Evolutionary conservation across 2,329 filamentous ascomycete species (phyloP), one percentile per base, ranked within the genome.

Genomic region (Acrocalymma vagum): DNA sequence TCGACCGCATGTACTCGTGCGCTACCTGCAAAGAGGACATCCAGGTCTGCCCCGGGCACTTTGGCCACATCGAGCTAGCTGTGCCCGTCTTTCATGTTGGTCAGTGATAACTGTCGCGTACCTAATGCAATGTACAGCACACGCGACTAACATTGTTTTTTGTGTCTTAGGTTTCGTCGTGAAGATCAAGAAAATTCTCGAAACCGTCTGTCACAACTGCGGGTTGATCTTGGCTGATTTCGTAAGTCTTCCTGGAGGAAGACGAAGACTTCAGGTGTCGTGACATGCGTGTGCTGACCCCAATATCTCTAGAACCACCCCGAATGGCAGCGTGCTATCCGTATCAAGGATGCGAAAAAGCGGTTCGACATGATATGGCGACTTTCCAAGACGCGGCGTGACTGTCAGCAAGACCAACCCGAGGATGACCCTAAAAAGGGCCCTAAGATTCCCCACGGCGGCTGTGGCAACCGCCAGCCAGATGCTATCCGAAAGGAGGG

Each of bases 151-250:
- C 37, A n/a, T n/a, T n/a, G n/a, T n/a, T n/a, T n/a, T n/a, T n/a
- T n/a, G n/a, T 17, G 11, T 3, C 14, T 2, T 80, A 78, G 94
- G 94, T 64, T 99, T 96, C 75, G 88, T 99, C 77, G 95, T 90
- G 72, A 97, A 97, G 79, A 92, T 96, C 75, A 99, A 99, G 81
- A 99, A 97, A 80, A 84, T 99, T 62, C 80, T 99, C 72, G 95
- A 99, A 81, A 94, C 92, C 60, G 92, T 99, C 72, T 99, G 95
- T 82, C 92, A 96, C 78, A 96, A 95, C 74, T 99, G 95, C 81
- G 93, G 92, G 76, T 95, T 94, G 80, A 90, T 97, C 69, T 84
- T 96, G 80, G 87, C 91, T 76, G 92, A 97, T 83, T 89, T 90
- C 86, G 93, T 97, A 86, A 90, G 93, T 95, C 78, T 80, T 78